Conservation (phyloP, 495 filamentous ascomycete species). For the Podospora bellae-mahoneyi region DNA sequence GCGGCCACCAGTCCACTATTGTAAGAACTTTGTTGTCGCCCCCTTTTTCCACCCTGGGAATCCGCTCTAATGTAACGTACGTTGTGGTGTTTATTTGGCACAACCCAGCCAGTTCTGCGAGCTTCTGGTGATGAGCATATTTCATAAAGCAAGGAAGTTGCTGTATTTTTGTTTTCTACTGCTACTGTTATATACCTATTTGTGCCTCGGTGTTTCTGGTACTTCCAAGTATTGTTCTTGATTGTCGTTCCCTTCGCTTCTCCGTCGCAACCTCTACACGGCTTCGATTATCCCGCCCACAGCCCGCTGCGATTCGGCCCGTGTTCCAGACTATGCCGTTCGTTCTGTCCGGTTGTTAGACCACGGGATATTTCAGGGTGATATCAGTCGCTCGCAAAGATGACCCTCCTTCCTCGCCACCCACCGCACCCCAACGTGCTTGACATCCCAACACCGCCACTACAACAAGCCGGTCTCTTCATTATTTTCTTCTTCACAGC, state of each 20-base stretch:
- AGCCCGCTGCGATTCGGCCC: background rate
- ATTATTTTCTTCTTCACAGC: constrained; percentile 20
- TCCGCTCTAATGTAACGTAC: background rate
- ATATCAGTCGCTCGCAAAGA: background rate
- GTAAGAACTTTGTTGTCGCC: background rate
- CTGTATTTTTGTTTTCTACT: background rate
- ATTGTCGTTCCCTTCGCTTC: background rate
- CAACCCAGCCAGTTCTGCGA: background rate
- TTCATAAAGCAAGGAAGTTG: background rate
- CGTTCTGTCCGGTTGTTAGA: background rate
- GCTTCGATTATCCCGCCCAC: background rate
- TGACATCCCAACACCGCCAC: constrained; percentile 16
- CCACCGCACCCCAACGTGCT: constrained; percentile 13
- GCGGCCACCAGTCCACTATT: background rate
- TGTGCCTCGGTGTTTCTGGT: background rate
- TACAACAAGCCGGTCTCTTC: constrained; percentile 15
- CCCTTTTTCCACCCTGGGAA: background rate
- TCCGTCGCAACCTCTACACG: background rate
- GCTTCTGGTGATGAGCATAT: background rate
- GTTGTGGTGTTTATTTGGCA: background rate
- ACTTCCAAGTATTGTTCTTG: background rate
- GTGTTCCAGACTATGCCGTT: background rate
- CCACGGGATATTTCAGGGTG: background rate
- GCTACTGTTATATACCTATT: background rate
- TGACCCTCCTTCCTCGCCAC: constrained; percentile 14